Evolutionary conservation across 2,329 filamentous ascomycete species (phyloP), one percentile per base, ranked within the genome.

Genomic region (Knufia fluminis): DNA sequence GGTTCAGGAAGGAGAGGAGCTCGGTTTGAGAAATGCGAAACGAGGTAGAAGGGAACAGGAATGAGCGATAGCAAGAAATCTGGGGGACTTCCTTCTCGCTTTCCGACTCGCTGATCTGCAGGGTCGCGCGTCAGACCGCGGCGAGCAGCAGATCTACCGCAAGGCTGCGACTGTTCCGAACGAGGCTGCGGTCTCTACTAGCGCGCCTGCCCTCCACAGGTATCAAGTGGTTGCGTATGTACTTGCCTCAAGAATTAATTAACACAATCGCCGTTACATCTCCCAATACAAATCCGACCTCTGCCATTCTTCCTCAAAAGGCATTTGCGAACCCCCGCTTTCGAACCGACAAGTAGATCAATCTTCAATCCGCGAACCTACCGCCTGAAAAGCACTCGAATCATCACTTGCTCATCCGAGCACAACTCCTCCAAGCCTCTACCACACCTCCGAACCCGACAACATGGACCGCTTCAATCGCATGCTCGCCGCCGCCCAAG

Each of bases 381-480:
- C 19, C 12, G 9, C 17, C 22, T 38, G 14, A 38, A 12, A 20
- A 12, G 38, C 38, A 4, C 10, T 10, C 12, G 22, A 32, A 26
- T 22, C 7, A 6, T 33, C 17, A 35, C 19, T 17, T 19, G 44
- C 44, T 46, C 44, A 22, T 16, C 32, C 20, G 44, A 38, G 44
- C 28, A 36, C 3, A 36, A n/a, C 8, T 16, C 22, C 16, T 17
- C 4, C 28, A 48, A 74, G 12, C 26, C 12, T 28, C 6, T 6
- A 6, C 26, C 26, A 12, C 12, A 12, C n/a, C n/a, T n/a, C n/a
- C n/a, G n/a, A n/a, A n/a, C 7, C 28, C 28, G 7, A 7, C 28
- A 14, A 57, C 52, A 97, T 96, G 91, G 91, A 97, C 66, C 83
- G 91, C 66, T 82, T 96, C 69, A 89, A 86, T 71, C 82, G 85